Conservation (phyloP, 352 stramenopile genomes). For the Pythium dissimile region DNA sequence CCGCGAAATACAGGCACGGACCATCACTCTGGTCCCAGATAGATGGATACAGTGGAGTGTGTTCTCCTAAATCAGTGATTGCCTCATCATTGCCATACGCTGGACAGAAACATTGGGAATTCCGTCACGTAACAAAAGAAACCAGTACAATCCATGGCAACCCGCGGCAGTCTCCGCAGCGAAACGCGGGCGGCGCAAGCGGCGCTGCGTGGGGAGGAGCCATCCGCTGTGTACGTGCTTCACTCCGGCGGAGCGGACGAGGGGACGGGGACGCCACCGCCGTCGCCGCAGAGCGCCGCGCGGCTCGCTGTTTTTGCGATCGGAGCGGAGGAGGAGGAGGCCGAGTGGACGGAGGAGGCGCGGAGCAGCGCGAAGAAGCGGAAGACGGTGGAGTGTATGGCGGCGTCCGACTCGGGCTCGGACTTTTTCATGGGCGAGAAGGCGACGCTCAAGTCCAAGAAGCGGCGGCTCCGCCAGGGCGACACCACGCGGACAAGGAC, state of each 20-base stretch:
- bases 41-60: background rate
- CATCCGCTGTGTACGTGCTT: no score
- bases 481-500: no score
- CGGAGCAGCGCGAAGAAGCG: background rate
- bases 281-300: conserved; percentile 22
- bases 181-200: conserved; percentile 19
- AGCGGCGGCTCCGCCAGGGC: conserved; percentile 18
- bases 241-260: no score
- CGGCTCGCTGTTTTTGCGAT: conserved; percentile 17
- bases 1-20: background rate
- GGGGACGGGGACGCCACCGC: conserved; percentile 20
- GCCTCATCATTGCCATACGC: background rate
- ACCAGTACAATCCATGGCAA: no score
- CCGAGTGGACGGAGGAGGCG: background rate
- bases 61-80: conserved; percentile 8
- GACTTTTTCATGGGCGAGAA: conserved; percentile 11
- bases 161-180: conserved; percentile 22
- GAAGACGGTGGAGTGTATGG: background rate
- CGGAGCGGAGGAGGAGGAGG: conserved; percentile 8
- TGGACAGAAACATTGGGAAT: conserved; percentile 13
- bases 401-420: conserved; percentile 5
- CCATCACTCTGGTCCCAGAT: conserved; percentile 3
- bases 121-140: background rate
- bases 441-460: conserved; percentile 14
- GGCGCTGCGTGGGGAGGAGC: conserved; percentile 13